Evolutionary conservation across 352 stramenopile species (phyloP), one percentile per base, ranked within the genome.

Genomic region (Phytophthora podocarpi): DNA sequence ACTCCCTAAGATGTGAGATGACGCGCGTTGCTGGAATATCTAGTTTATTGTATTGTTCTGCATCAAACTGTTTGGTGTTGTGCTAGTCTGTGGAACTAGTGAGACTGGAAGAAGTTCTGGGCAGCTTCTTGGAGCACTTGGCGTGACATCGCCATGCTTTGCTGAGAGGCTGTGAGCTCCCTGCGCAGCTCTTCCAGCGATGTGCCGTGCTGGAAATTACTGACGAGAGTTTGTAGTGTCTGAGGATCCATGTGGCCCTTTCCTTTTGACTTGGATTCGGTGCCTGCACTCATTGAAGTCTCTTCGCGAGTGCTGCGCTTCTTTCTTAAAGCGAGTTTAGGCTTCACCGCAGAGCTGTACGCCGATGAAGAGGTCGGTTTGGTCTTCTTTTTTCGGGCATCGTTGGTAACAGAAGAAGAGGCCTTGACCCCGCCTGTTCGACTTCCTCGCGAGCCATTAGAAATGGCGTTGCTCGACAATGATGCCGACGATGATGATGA

Each of bases 191-290:
- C 82, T 0, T 87, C 67, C 4, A 91, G 49, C 34, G 72, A 72
- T 26, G 81, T 87, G 37, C 84, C 84, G 34, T 87, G 76, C 67
- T 91, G 76, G 36, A 93, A 81, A 52, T 82, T 91, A 67, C 71
- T 89, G 42, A 93, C 70, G 1, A 93, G 72, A 43, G 70, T 67
- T 66, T 93, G 83, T 36, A 93, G 48, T 0, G 68, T 75, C 40
- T 90, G 79, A 34, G 76, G 64, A 47, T 91, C 79, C 73, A 91
- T 82, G 50, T 74, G 52, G 35, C 59, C 58, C n/a, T 64, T 58
- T 41, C 40, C 37, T 46, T 60, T 68, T 2, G 51, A 27, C 35
- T 59, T 53, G 12, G 43, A 37, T n/a, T 57, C 42, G 27, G 34
- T 46, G 21, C 41, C 53, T 18, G 51, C 18, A 52, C 30, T 50